These are phyloP conservation scores for Fusarium anguioides DNA, from an alignment of 2,329 filamentous ascomycete genomes.

Conservation along the genomic window DNA sequence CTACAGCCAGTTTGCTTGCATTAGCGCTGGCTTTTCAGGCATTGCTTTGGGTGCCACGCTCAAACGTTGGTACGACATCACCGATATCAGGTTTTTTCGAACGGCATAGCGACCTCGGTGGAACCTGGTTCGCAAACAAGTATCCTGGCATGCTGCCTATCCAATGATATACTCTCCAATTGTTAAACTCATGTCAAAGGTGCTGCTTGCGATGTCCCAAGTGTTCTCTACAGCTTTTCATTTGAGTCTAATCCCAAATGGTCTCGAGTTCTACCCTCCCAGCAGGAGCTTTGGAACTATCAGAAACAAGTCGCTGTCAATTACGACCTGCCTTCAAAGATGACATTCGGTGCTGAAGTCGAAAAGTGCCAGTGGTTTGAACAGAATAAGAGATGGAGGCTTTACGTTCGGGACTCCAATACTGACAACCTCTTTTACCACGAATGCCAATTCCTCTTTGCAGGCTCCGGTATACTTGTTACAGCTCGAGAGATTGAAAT, in stretches of 20 bases:
- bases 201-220: conserved; percentile 1
- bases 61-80: neutral
- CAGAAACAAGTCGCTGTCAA: neutral
- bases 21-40: neutral
- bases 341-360: neutral
- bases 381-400: neutral
- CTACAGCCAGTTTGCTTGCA: neutral
- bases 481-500: neutral
- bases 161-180: rapidly evolving
- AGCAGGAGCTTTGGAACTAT: neutral
- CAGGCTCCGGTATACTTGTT: neutral
- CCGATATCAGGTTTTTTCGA: neutral
- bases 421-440: neutral
- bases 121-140: neutral
- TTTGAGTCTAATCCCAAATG: neutral
- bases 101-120: neutral
- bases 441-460: neutral
- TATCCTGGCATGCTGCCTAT: neutral
- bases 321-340: neutral
- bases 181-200: neutral
- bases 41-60: neutral
- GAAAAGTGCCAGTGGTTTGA: neutral
- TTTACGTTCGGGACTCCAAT: neutral
- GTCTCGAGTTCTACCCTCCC: neutral
- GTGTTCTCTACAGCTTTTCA: neutral